Base-by-base conservation (phyloP, 331 rosid genomes). In the Cucumis variabilis region DNA sequence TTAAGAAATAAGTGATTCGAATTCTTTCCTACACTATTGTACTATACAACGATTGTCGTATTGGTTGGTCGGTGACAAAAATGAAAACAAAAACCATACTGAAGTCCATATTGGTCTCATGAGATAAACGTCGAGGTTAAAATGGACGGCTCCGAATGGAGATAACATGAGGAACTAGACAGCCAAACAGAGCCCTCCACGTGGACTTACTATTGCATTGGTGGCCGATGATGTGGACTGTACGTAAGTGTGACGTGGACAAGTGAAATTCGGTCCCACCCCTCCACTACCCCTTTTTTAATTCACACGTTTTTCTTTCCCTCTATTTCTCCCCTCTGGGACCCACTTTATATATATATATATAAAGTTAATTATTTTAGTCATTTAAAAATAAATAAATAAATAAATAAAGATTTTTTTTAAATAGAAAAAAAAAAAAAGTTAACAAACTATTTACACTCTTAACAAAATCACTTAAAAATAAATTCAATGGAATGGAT, bases 251-350 rank as follows among this genome's bases (percentile, higher is more conserved):
- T 75, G 82, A 75, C 82, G 62, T 75, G 82, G 30, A 75, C 27
- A 37, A 75, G 6, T 44, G 55, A 74, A 44, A 21, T 30, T 11
- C 21, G 33, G 33, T 46, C 82, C 82, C 82, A 76, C 62, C 60
- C 37, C 37, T 33, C 37, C 37, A 33, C 37, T 33, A 46, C 82
- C 30, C 17, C 82, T 19, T 9, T 5, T 70, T 28, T 70, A 28
- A 70, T 70, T 9, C 82, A 58, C 82, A 76, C 82, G 82, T 76
- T 76, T 76, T 76, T 23, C 30, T 23, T 21, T 30, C 23, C 12
- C 82, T 3, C 17, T 5, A 74, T 15, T 41, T 27, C 25, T 4
- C 16, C 48, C 7, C n/a, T 7, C 3, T 30, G 16, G 55, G 27
- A 21, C 62, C 82, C 60, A 44, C 82, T 1, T 1, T 11, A 8